Base-by-base conservation (phyloP, 495 filamentous ascomycete species). In the Aspergillus nidulans region DNA sequence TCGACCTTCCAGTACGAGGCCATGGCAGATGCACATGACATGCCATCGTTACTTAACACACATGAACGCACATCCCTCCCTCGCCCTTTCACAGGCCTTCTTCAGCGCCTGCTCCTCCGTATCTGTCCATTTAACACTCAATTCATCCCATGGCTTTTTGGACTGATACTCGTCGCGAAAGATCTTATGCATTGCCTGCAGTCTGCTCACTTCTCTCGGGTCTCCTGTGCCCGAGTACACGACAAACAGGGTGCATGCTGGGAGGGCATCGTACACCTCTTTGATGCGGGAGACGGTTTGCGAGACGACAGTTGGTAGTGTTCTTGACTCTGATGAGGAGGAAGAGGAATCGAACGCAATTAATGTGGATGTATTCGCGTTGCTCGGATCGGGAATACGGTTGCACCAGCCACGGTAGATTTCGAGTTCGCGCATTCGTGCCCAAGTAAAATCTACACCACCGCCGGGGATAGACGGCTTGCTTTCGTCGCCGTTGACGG, bases 91-190 rank as follows among this genome's bases (percentile, higher is more conserved):
- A 53, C 85, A 83, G 0, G 91, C 92, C 62, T 73, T 79, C 65
- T 80, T 85, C 60, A 96, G 67, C 36, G 81, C 83, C 70, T 95
- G 88, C 28, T 91, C 87, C 67, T 97, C 92, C 4, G 63, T 73
- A 67, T 96, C 91, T 10, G 92, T 96, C 92, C 92, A 97, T 69
- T 91, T 85, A 25, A 96, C 86, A 54, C 72, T 89, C 43, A 96
- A 65, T 53, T 95, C 75, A 66, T 96, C 89, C 92, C 92, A 97
- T 40, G 91, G 90, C 64, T 83, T 89, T 3, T 78, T 76, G 1
- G 80, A 73, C 19, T 75, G 76, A 65, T 86, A 95, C 70, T 97
- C 92, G 53, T 82, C 77, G 59, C 85, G 86, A 70, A 86, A 90
- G 56, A 78, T 75, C 55, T 79, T 74, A 53, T 95, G 86, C 81